Base-by-base conservation (phyloP, 345 rosid genomes). In the Linum lewisii region DNA sequence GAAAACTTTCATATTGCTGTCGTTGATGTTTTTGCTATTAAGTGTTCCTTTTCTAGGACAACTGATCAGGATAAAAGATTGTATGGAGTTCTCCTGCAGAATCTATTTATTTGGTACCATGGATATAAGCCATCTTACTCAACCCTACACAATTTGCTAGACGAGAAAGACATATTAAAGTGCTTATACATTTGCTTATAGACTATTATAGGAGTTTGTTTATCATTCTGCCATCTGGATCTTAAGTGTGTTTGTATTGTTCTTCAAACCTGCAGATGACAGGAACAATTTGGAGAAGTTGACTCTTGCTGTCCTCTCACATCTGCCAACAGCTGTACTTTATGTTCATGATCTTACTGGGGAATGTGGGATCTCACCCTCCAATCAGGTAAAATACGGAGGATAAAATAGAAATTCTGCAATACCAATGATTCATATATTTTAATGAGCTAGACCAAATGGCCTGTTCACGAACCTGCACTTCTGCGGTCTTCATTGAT, bases 301-400 rank as follows among this genome's bases (percentile, higher is more conserved):
- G 68, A 92, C 99, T 14, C 94, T 89, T 66, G 91, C 97, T 59
- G 99, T 86, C 58, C 89, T 92, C 34, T 79, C 91, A 24, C 94
- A 92, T 77, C 73, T 92, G 77, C 99, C 99, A 34, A 92, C 95
- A 0, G 99, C 97, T 24, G 68, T 89, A 62, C 69, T 92, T 24
- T 89, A 83, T 76, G 99, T 92, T 62, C 99, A 92, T 58, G 99
- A 92, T 77, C 76, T 86, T 53, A 69, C 99, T 24, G 99, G 99
- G 77, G 94, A 89, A 71, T 92, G 99, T 62, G 99, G 99, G 53
- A 92, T 81, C 59, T 83, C 97, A 1, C 80, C 86, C 19, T 88
- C 97, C 73, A 87, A 89, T 77, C 97, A 92, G 98, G 98, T 86
- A 75, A 53, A 34, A 25, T 47, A 13, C 13, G 51, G 18, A 24